Conservation (phyloP, 2,329 filamentous ascomycete species). For the Venturiaceae sp. region DNA sequence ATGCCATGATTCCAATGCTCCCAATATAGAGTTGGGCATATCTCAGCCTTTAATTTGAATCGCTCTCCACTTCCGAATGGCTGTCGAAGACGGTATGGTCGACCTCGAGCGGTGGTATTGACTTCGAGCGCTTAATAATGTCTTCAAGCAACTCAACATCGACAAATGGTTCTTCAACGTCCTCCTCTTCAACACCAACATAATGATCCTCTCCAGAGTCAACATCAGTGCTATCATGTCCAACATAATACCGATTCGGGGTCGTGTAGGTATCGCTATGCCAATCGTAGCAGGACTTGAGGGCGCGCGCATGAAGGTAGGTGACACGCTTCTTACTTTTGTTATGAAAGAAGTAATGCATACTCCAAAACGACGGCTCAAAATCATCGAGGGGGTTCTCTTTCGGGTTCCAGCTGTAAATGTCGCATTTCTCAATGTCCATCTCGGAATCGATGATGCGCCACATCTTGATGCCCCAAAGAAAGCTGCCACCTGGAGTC, state of each 20-base stretch:
- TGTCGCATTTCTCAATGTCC: conserved; percentile 76
- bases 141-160: neutral
- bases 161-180: conserved; percentile 27
- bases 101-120: neutral
- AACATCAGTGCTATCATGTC: neutral
- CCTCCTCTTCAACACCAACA: conserved; percentile 29
- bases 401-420: conserved; percentile 82
- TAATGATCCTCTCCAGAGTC: conserved; percentile 3
- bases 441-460: conserved; percentile 88
- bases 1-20: too few species aligned
- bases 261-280: neutral
- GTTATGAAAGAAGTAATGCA: conserved; percentile 98
- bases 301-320: conserved; percentile 83
- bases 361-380: conserved; percentile 86
- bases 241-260: neutral
- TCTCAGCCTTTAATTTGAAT: neutral
- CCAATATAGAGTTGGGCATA: too few species aligned
- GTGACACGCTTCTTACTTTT: conserved; percentile 83
- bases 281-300: neutral
- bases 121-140: neutral
- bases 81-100: neutral
- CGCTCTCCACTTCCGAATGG: neutral
- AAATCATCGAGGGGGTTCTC: conserved; percentile 90
- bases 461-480: conserved; percentile 91
- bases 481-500: conserved; percentile 40